Evolutionary conservation across 192 early-diverging fungal genomes (phyloP).

Genomic region (Haplosporangium gracile): DNA sequence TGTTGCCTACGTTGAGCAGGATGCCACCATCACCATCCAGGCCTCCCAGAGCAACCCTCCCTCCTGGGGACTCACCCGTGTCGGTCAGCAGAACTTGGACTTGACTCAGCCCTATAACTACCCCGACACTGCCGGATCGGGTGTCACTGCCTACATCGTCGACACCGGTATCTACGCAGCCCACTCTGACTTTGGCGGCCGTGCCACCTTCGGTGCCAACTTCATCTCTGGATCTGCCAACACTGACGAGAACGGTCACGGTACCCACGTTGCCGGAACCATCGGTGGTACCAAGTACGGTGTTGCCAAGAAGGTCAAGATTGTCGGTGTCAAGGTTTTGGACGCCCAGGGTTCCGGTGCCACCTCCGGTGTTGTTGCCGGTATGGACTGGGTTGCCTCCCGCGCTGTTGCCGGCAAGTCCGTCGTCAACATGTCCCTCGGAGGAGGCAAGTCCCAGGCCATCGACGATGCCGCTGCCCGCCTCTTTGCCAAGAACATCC

Average conservation of each 20-base stretch:
- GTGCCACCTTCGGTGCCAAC: conserved; percentile 66
- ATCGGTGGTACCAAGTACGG: conserved; percentile 65
- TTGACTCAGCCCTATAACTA: conserved; percentile 25
- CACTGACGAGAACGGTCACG: conserved; percentile 62
- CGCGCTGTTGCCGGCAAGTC: conserved; percentile 91
- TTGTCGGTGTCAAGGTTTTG: conserved; percentile 73
- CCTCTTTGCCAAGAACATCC: conserved; percentile 67
- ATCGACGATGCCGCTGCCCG: conserved; percentile 60
- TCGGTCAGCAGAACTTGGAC: conserved; percentile 50
- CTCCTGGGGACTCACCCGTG: conserved; percentile 60
- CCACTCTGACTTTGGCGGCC: conserved; percentile 63
- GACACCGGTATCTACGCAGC: conserved; percentile 47
- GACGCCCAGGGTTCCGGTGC: too few relatives aligned
- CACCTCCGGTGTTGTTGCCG: conserved; percentile 70
- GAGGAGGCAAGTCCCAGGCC: conserved; percentile 61
- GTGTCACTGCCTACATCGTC: conserved; percentile 61
- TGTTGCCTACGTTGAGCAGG: conserved; percentile 80
- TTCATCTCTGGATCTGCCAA: conserved; percentile 26
- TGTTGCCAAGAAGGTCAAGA: conserved; percentile 71
- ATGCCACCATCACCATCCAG: conserved; percentile 58
- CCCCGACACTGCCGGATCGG: conserved; percentile 33
- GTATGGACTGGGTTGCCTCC: conserved; percentile 88
- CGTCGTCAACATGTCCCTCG: conserved; percentile 73
- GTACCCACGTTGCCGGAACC: conserved; percentile 64
- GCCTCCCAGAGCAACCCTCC: conserved; percentile 34